Evolutionary conservation across 2,329 filamentous ascomycete species (phyloP).

Genomic region (Clarireedia monteithiana): DNA sequence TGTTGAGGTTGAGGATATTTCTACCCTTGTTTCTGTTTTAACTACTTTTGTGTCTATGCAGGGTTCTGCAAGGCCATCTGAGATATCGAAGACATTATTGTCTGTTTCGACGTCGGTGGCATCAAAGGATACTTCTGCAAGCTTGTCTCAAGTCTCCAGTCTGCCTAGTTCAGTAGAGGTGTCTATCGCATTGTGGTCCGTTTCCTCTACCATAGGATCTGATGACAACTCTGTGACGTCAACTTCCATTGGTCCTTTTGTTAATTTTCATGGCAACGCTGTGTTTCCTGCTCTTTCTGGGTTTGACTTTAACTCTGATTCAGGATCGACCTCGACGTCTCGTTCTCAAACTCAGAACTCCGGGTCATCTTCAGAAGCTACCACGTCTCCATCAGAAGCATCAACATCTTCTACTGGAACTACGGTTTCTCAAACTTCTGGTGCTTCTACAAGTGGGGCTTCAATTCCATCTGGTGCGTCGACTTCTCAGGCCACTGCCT

Average conservation of each 20-base stretch:
- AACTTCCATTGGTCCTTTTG: not conserved
- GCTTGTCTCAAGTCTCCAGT: too few species aligned
- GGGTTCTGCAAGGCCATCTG: too few species aligned
- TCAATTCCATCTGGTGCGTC: not conserved
- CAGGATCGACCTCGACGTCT: conserved; percentile 8
- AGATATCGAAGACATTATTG: not conserved
- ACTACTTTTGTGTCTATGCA: too few species aligned
- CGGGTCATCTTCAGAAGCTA: conserved; percentile 1
- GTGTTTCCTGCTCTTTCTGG: conserved; percentile 4
- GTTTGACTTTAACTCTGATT: conserved; percentile 11
- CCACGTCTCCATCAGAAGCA: not conserved
- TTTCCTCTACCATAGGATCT: not conserved
- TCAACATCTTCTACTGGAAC: not conserved
- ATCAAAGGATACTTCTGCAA: not conserved
- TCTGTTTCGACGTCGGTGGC: not conserved
- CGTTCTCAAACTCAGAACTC: conserved; percentile 3
- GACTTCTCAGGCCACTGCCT: conserved; percentile 10
- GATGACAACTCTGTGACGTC: not conserved
- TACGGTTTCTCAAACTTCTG: not conserved
- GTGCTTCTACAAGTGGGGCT: conserved; percentile 8
- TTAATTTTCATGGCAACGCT: conserved; percentile 1
- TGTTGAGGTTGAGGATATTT: too few species aligned
- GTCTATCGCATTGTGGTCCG: not conserved
- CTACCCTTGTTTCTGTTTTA: too few species aligned
- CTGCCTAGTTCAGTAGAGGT: too few species aligned